These are phyloP conservation scores for Takashimella koratensis DNA, from an alignment of 1,284 basidiomycete genomes.

Conservation along the genomic window DNA sequence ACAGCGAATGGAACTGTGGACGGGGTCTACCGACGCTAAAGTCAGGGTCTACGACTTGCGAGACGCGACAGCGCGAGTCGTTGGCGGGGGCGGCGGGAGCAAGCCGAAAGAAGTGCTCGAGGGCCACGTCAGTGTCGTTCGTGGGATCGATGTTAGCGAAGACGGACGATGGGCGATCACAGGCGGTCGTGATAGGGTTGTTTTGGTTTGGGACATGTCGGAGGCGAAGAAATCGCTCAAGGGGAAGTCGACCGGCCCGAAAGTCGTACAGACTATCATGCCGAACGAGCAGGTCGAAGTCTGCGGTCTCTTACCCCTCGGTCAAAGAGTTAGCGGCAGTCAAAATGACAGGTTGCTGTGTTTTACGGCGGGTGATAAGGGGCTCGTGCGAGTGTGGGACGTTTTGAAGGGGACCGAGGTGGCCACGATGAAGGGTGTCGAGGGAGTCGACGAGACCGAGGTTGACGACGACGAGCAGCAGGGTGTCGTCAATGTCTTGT, in stretches of 20 bases:
- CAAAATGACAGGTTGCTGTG: slow-evolving; percentile 54
- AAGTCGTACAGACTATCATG: slow-evolving; percentile 76
- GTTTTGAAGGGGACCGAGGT: slow-evolving; percentile 62
- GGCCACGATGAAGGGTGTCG: slow-evolving; percentile 55
- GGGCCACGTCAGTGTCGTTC: slow-evolving; percentile 84
- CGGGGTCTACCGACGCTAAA: slow-evolving; percentile 81
- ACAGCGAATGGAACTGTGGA: slow-evolving; percentile 71
- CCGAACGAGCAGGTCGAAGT: slow-evolving; percentile 83
- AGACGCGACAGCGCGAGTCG: slow-evolving; percentile 57
- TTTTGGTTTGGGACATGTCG: slow-evolving; percentile 77
- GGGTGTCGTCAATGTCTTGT: slow-evolving; percentile 33
- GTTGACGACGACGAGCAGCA: slow-evolving; percentile 69
- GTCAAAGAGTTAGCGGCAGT: not conserved
- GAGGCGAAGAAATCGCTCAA: slow-evolving; percentile 51
- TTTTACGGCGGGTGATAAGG: slow-evolving; percentile 87
- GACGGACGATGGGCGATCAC: slow-evolving; percentile 85
- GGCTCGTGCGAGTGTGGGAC: slow-evolving; percentile 78
- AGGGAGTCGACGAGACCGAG: slow-evolving; percentile 52
- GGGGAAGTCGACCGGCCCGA: slow-evolving; percentile 56
- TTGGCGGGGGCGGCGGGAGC: slow-evolving; percentile 47
- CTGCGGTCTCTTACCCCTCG: slow-evolving; percentile 58
- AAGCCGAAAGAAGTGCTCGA: slow-evolving; percentile 77
- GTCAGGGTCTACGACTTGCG: slow-evolving; percentile 87
- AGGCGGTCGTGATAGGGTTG: slow-evolving; percentile 85
- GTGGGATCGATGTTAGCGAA: slow-evolving; percentile 75